Evolutionary conservation across 2,329 filamentous ascomycete species (phyloP).

Genomic region (Elsinoe australis): DNA sequence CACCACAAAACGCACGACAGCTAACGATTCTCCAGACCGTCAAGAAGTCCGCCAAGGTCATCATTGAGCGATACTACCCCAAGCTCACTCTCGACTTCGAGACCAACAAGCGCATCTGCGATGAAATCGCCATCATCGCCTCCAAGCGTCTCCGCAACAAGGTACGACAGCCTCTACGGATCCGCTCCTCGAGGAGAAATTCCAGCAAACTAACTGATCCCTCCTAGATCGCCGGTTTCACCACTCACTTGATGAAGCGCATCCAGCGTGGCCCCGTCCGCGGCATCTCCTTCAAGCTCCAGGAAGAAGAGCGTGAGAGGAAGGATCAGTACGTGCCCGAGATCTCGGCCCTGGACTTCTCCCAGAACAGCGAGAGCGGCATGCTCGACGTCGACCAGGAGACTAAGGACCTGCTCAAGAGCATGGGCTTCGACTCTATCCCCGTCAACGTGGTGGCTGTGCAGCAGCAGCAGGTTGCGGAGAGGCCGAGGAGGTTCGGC

Average conservation of each 20-base stretch:
- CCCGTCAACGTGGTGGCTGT: slow-evolving; percentile 93
- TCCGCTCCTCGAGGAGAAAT: neutral
- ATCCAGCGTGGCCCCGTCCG: slow-evolving; percentile 98
- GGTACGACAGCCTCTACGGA: slow-evolving; percentile 44
- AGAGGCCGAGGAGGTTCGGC: slow-evolving; percentile 73
- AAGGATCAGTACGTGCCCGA: slow-evolving; percentile 99
- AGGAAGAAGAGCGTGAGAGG: slow-evolving; percentile 99
- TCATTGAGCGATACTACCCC: slow-evolving; percentile 95
- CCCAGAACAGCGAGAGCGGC: slow-evolving; percentile 85
- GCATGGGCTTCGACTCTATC: slow-evolving; percentile 95
- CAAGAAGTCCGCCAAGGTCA: slow-evolving; percentile 94
- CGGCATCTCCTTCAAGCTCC: slow-evolving; percentile 99
- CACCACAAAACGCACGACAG: neutral
- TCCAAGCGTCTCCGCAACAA: slow-evolving; percentile 99
- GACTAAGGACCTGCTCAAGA: slow-evolving; percentile 99
- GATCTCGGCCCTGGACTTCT: slow-evolving; percentile 96
- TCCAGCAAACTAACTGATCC: neutral
- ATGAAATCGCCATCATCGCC: slow-evolving; percentile 99
- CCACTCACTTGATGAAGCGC: slow-evolving; percentile 96
- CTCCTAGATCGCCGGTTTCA: slow-evolving; percentile 86
- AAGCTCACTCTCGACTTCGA: slow-evolving; percentile 99
- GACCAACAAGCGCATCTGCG: slow-evolving; percentile 99
- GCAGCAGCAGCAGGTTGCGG: slow-evolving; percentile 75
- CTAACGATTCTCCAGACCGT: slow-evolving; percentile 46
- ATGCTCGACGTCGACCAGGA: slow-evolving; percentile 92